Base-by-base conservation (phyloP, 177 flowering plant genomes). In the Telopea speciosissima region DNA sequence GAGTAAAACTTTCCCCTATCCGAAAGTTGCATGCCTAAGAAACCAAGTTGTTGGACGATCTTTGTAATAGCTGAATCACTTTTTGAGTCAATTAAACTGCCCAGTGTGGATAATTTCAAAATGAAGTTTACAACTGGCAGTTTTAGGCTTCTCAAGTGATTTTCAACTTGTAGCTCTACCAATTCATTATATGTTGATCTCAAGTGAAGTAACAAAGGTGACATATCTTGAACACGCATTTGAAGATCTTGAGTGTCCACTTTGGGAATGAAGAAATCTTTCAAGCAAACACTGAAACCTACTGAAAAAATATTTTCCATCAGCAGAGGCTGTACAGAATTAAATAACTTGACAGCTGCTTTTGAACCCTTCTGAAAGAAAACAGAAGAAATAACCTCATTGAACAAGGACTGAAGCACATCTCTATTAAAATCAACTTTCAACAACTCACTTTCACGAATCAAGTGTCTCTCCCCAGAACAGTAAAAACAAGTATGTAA, bases 31-130 rank as follows among this genome's bases (percentile, higher is more conserved):
- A 79, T 68, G 0, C 99, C 99, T 67, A 96, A 70, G 75, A 93
- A 93, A 0, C 97, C 99, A 72, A 88, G 75, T 69, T 96, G 98
- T 66, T 93, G 93, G 68, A 90, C 88, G 0, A 93, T 79, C 79
- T 91, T 93, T 26, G 62, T 81, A 8, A 87, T 66, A n/a, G 93
- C 83, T 16, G 97, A 89, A 33, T 89, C 90, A 83, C 97, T 90
- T 74, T 81, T 89, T 7, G 87, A 76, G 72, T 93, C 98, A 28
- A 96, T 85, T 40, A 96, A 62, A 74, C 72, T 58, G 3, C 97
- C 97, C 68, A 90, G 68, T 25, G 85, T 74, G 62, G 97, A 90
- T 19, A 81, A 80, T 40, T 79, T 81, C 5, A 82, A 68, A 62
- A 89, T 77, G 74, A 85, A 89, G 25, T 78, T 74, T 0, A 81